Evolutionary conservation across 805 yeast genomes (phyloP), one percentile per base, ranked within the genome.

Genomic region (Tetrapisispora iriomotensis): DNA sequence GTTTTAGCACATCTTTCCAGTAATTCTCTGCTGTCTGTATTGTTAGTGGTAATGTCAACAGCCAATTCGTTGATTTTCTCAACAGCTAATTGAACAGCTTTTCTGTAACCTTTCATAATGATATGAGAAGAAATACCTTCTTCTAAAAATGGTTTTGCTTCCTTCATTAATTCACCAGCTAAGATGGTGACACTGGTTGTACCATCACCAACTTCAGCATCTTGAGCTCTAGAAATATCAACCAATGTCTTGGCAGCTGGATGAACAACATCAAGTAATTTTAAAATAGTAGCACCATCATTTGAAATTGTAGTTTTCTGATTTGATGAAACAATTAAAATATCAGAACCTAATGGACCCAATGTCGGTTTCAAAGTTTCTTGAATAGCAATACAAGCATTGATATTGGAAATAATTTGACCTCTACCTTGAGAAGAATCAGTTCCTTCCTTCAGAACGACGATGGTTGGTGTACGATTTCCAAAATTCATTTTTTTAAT

Each of bases 201-300:
- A 49, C 98, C 98, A 65, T 90, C 98, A 44, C 98, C 98, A 47
- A 92, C 95, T 62, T 90, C 97, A 44, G 94, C 95, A 60, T 90
- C 98, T 66, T 90, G 98, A 3, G 95, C 87, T 60, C 94, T 81
- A 14, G 96, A 83, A 42, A 90, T 83, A 59, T 90, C 95, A 39
- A 90, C 98, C 49, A 90, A 68, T 44, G 90, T 88, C 61, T 86
- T 87, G 10, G 98, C 98, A 9, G 99, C 98, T 8, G 99, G 98
- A 56, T 92, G 98, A 20, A 92, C 96, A 40, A 92, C 94, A 56
- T 92, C 98, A 49, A 92, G 66, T 41, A 92, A 70, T 58, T 82
- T 85, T 60, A 92, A 69, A 51, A 92, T 90, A 2, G 99, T 92
- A 29, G 98, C 98, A 49, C 98, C 98, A 60, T 92, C 98, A 62